Conservation (phyloP, 2,329 filamentous ascomycete genomes). For the Macrophomina tecta region DNA sequence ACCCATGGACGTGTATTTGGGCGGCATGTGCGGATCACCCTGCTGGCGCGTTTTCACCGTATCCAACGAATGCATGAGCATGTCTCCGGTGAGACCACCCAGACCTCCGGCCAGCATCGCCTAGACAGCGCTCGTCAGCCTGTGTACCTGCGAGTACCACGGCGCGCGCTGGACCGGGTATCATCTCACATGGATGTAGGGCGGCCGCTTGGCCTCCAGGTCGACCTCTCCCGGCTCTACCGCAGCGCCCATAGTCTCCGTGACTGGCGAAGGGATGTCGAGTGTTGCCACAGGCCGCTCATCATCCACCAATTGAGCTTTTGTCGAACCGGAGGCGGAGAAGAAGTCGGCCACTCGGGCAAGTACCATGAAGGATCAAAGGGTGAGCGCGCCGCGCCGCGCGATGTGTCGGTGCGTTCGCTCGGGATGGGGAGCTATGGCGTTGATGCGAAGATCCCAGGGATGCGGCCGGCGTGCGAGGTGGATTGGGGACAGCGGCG, state of each 20-base stretch:
- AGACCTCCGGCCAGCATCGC: slow-evolving; percentile 94
- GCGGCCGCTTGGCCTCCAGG: slow-evolving; percentile 52
- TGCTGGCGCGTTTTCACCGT: slow-evolving; percentile 98
- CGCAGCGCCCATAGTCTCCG: slow-evolving; percentile 28
- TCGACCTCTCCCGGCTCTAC: slow-evolving; percentile 42
- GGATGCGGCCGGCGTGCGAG: slow-evolving; percentile 1
- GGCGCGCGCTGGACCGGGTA: background rate
- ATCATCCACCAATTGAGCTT: slow-evolving; percentile 46
- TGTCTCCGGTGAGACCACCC: slow-evolving; percentile 90
- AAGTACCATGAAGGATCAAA: slow-evolving; percentile 53
- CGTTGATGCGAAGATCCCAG: background rate
- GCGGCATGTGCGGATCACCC: slow-evolving; percentile 89
- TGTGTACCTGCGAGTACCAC: background rate
- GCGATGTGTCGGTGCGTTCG: slow-evolving; percentile 5
- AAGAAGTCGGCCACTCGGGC: slow-evolving; percentile 57
- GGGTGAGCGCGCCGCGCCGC: slow-evolving; percentile 23
- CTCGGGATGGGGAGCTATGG: background rate
- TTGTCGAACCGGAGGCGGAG: slow-evolving; percentile 42
- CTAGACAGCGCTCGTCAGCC: slow-evolving; percentile 52
- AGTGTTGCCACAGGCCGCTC: slow-evolving; percentile 36
- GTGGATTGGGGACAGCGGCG: slow-evolving; percentile 6
- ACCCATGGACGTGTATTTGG: slow-evolving; percentile 89
- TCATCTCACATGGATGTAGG: slow-evolving; percentile 54
- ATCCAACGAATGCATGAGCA: slow-evolving; percentile 98
- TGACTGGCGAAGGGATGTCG: slow-evolving; percentile 36